Percentiles rank a stretch among this genome's conserved stretches.
These are phyloP conservation scores for Fusarium sulawesiense DNA, from an alignment of 2,329 filamentous ascomycete genomes.

Conservation along the genomic window DNA sequence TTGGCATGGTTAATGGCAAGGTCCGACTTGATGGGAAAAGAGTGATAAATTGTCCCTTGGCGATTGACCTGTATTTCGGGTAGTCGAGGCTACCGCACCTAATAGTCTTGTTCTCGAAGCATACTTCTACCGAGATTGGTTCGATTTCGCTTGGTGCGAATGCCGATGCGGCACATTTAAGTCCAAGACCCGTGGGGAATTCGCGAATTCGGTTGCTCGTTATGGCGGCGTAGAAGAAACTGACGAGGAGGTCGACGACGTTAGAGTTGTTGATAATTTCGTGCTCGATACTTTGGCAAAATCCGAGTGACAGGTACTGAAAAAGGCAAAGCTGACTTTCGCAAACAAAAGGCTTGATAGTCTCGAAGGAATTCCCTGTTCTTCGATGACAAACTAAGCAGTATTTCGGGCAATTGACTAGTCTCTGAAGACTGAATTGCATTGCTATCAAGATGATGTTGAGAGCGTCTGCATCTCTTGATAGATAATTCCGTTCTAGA, in stretches of 20 bases:
- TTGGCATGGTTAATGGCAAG: background rate
- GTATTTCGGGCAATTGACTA: slow-evolving; percentile 85
- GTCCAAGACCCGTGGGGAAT: slow-evolving; percentile 56
- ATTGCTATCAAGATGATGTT: slow-evolving; percentile 70
- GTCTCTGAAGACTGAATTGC: slow-evolving; percentile 81
- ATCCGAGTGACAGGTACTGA: slow-evolving; percentile 87
- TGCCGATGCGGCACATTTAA: slow-evolving; percentile 49
- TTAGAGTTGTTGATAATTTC: slow-evolving; percentile 83
- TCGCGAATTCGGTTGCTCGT: slow-evolving; percentile 53
- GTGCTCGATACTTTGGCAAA: slow-evolving; percentile 86
- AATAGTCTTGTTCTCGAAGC: slow-evolving; percentile 26
- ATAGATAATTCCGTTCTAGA: slow-evolving; percentile 48
- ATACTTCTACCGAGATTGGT: slow-evolving; percentile 22
- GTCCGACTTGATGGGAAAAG: slow-evolving; percentile 14
- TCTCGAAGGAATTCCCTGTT: slow-evolving; percentile 72
- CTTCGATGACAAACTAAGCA: slow-evolving; percentile 86
- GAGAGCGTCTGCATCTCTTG: slow-evolving; percentile 48
- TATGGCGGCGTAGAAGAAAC: slow-evolving; percentile 78
- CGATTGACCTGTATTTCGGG: slow-evolving; percentile 25
- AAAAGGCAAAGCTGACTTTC: slow-evolving; percentile 80
- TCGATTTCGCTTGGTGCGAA: background rate
- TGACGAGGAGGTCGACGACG: slow-evolving; percentile 86
- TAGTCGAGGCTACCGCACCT: slow-evolving; percentile 29
- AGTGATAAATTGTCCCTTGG: slow-evolving; percentile 33
- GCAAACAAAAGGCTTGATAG: slow-evolving; percentile 84